Evolutionary conservation across 306 rosid genomes (phyloP).

Genomic region (Castanopsis chinensis): DNA sequence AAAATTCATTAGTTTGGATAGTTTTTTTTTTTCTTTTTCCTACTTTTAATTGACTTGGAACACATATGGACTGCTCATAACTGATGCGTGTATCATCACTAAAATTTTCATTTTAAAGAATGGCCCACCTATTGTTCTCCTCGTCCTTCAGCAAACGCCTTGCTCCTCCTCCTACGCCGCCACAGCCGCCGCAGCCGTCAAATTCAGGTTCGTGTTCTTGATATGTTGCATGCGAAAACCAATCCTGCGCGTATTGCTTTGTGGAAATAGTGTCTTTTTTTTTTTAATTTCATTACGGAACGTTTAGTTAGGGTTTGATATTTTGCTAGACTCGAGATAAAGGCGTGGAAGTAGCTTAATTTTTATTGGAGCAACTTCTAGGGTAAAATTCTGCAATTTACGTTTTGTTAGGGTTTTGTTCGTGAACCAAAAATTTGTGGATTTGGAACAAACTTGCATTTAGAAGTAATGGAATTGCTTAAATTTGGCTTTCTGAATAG

Average conservation of each 20-base stretch:
- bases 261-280: neutral
- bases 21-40: neutral
- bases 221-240: neutral
- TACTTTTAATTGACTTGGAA: neutral
- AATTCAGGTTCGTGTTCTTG: conserved; percentile 31
- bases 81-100: neutral
- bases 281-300: neutral
- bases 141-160: conserved; percentile 77
- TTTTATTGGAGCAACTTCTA: neutral
- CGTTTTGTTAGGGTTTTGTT: no score
- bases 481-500: neutral
- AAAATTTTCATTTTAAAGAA: no score
- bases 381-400: neutral
- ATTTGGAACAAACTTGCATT: neutral
- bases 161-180: conserved; percentile 42
- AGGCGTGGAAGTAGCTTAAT: neutral
- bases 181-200: neutral
- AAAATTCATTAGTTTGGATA: no score
- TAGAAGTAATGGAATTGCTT: neutral
- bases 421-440: neutral
- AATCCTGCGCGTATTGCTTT: neutral
- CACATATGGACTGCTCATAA: neutral
- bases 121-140: conserved; percentile 67
- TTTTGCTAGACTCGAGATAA: no score
- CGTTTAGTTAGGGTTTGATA: conserved; percentile 19